phyloP scores from a whole-genome alignment of 768 basidiomycete genomes.

The Termitomyces sp. region DNA sequence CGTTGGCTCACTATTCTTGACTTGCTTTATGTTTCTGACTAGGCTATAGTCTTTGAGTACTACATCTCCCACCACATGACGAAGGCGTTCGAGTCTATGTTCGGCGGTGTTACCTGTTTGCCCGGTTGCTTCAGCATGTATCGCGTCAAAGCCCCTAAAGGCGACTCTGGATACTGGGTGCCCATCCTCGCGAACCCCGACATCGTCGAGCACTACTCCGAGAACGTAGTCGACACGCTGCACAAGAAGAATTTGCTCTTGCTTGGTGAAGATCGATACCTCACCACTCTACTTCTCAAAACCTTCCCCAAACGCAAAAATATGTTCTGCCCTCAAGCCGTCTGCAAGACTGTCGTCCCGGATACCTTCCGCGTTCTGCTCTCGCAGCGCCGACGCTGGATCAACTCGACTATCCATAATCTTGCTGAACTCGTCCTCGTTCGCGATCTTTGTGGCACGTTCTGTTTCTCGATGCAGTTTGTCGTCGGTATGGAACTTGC shows the following conservation, averaged over 20 bases:
- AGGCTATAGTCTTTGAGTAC: constrained; percentile 87
- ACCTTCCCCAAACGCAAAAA: constrained; percentile 99
- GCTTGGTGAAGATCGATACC: constrained; percentile 98
- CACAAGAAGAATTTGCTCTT: constrained; percentile 99
- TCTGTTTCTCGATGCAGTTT: constrained; percentile 99
- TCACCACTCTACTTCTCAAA: constrained; percentile 96
- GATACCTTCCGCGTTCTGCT: constrained; percentile 93
- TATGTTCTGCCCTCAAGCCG: constrained; percentile 97
- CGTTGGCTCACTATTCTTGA: constrained; percentile 23
- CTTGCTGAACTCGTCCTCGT: constrained; percentile 92
- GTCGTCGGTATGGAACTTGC: constrained; percentile 98
- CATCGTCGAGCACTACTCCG: constrained; percentile 97
- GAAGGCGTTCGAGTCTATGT: constrained; percentile 99
- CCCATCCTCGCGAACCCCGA: constrained; percentile 98
- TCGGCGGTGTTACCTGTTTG: constrained; percentile 98
- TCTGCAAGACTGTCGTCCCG: constrained; percentile 98
- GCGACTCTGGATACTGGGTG: constrained; percentile 94
- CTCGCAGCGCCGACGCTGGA: constrained; percentile 98
- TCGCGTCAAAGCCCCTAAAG: constrained; percentile 99
- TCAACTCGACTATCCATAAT: constrained; percentile 99
- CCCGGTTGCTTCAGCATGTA: constrained; percentile 99
- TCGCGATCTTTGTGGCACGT: constrained; percentile 97
- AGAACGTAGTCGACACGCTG: constrained; percentile 97
- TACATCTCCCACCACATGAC: constrained; percentile 99
- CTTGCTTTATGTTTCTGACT: not conserved